These are phyloP conservation scores for Ogataea corticis DNA, from an alignment of 805 yeast genomes.

Conservation along the genomic window DNA sequence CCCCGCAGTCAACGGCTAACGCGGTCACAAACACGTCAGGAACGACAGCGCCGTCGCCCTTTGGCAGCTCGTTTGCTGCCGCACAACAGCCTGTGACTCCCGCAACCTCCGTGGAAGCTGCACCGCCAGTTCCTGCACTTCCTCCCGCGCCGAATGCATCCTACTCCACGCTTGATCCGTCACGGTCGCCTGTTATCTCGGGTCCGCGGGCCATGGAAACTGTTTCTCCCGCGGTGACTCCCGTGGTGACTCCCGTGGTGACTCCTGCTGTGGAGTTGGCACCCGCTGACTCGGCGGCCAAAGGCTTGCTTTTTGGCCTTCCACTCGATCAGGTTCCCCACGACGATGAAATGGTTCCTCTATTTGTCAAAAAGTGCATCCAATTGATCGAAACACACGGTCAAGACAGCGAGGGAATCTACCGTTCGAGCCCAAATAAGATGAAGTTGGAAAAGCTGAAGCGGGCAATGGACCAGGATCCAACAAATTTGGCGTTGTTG, in stretches of 20 bases:
- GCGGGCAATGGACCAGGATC: constrained; percentile 72
- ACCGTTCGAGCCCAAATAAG: constrained; percentile 80
- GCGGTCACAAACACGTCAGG: background rate
- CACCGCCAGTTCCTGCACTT: background rate
- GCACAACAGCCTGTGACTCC: no score
- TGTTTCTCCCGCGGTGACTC: background rate
- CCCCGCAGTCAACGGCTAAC: constrained; percentile 5
- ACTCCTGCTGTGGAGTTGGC: background rate
- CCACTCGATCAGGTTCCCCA: constrained; percentile 78
- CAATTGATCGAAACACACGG: constrained; percentile 86
- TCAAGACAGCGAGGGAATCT: constrained; percentile 82
- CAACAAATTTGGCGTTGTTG: constrained; percentile 54
- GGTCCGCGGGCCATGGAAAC: constrained; percentile 18
- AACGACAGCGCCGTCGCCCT: background rate
- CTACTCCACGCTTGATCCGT: constrained; percentile 32
- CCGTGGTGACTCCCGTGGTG: background rate
- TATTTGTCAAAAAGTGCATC: constrained; percentile 85
- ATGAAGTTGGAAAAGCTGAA: constrained; percentile 71
- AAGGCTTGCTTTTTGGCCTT: constrained; percentile 68
- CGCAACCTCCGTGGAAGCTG: no score
- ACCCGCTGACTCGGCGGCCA: constrained; percentile 4
- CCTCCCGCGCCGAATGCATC: background rate
- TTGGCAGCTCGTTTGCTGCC: background rate
- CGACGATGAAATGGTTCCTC: constrained; percentile 91
- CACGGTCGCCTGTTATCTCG: constrained; percentile 16